phyloP scores from a whole-genome alignment of 2,329 filamentous ascomycete species.

The Cephalotrichum gorgonifer region DNA sequence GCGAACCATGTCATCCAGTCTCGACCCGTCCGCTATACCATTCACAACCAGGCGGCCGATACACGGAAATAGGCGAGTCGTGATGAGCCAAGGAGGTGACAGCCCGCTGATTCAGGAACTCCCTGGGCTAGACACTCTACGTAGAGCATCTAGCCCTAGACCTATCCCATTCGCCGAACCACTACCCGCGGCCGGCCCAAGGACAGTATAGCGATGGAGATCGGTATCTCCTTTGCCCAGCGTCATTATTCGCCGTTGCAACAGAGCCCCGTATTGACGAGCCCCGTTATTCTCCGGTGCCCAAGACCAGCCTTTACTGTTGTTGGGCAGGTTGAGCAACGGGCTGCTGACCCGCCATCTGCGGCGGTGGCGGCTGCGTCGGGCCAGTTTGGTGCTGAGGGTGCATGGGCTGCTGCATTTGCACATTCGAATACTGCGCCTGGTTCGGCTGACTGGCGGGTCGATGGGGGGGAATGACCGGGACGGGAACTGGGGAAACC shows the following conservation, averaged over 20 bases:
- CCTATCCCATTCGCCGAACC: background rate
- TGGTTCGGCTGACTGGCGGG: background rate
- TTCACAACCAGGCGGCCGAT: background rate
- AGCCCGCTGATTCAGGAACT: background rate
- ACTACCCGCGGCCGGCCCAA: background rate
- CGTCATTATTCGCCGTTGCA: background rate
- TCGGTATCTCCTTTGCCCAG: background rate
- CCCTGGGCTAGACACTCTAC: background rate
- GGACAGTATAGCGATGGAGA: background rate
- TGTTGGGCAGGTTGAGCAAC: background rate
- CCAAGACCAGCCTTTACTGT: background rate
- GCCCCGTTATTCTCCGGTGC: background rate
- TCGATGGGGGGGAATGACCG: conserved; percentile 8
- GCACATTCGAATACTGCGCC: background rate
- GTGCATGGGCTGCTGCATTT: background rate
- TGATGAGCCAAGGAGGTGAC: background rate
- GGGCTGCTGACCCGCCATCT: background rate
- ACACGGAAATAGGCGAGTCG: background rate
- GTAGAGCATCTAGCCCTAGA: background rate
- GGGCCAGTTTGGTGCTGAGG: background rate
- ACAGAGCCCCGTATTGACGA: background rate
- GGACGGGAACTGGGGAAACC: conserved; percentile 33
- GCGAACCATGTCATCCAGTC: no score
- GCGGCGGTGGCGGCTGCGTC: no score
- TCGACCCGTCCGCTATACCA: no score